These are phyloP conservation scores for Ceratocystis harringtonii DNA, from an alignment of 2,329 filamentous ascomycete species.

Conservation along the genomic window DNA sequence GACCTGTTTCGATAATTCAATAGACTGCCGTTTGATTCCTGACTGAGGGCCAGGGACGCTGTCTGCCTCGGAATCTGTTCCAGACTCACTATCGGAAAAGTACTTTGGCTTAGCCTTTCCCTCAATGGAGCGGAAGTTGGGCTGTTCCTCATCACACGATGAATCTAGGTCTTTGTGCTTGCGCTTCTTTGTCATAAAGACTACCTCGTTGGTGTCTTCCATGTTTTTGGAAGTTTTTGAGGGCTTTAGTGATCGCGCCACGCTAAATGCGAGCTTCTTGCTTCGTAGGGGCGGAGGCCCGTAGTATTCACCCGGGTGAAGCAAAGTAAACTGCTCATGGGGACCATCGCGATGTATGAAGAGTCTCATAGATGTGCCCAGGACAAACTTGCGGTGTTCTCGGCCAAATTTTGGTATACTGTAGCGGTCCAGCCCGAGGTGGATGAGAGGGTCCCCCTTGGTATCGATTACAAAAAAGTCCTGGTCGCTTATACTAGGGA, in stretches of 20 bases:
- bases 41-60: not conserved
- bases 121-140: slow-evolving; percentile 51
- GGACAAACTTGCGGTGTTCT: slow-evolving; percentile 49
- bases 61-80: slow-evolving; percentile 17
- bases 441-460: slow-evolving; percentile 61
- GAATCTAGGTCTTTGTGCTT: slow-evolving; percentile 24
- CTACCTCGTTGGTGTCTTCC: slow-evolving; percentile 29
- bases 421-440: slow-evolving; percentile 60
- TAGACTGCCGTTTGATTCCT: slow-evolving; percentile 36
- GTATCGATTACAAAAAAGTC: slow-evolving; percentile 49
- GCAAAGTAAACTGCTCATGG: slow-evolving; percentile 39
- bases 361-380: slow-evolving; percentile 47
- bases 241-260: slow-evolving; percentile 7
- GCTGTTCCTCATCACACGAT: slow-evolving; percentile 30
- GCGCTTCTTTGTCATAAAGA: slow-evolving; percentile 17
- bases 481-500: slow-evolving; percentile 18
- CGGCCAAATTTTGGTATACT: slow-evolving; percentile 57
- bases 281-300: slow-evolving; percentile 10
- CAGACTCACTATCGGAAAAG: slow-evolving; percentile 32
- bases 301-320: slow-evolving; percentile 28
- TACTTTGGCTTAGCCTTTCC: slow-evolving; percentile 41
- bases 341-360: slow-evolving; percentile 52
- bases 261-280: slow-evolving; percentile 15
- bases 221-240: not conserved
- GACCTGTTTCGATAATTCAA: slow-evolving; percentile 48